Evolutionary conservation across 768 basidiomycete species (phyloP), one percentile per base, ranked within the genome.

Genomic region (Hygrocybe coccinea): DNA sequence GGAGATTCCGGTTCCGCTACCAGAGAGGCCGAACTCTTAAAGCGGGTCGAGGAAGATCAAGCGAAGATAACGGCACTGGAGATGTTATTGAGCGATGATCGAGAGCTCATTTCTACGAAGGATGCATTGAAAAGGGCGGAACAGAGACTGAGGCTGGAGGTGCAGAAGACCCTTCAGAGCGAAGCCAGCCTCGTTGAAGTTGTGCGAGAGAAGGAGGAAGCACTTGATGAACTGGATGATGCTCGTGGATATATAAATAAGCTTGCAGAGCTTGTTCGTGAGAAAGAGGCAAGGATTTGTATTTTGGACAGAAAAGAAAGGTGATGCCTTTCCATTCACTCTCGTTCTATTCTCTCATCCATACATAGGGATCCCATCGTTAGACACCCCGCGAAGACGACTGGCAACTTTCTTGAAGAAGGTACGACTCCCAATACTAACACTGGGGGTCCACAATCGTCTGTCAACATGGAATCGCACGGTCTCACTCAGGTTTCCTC

Each of bases 21-120:
- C 21, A 72, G 87, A 50, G 88, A 89, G 64, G 76, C 78, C 22
- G 82, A 82, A 52, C 63, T 89, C 25, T 57, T 85, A 65, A 75
- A 77, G 66, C 75, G 88, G 59, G 81, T 90, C 25, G 86, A 89
- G 43, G 85, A 87, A 62, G 86, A 89, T 58, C 84, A 84, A 47
- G 82, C 79, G 5, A 86, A 82, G 67, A 83, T 88, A 35, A 68
- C 71, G 2, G 77, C 81, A 2, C 63, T 89, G 54, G 83, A 87
- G 63, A 68, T 65, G 44, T 67, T 80, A 67, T 63, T 81, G 2
- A 65, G 71, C 21, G 76, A 76, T 29, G 64, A 71, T n/a, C 69
- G 74, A 21, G 67, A 74, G 44, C 54, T 71, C 9, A 68, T 74
- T 55, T 60, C 64, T n/a, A 64, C 71, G 57, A 72, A 74, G 56